These are phyloP conservation scores for Ceratocystis smalleyi DNA, from an alignment of 2,329 filamentous ascomycete genomes.

Conservation along the genomic window DNA sequence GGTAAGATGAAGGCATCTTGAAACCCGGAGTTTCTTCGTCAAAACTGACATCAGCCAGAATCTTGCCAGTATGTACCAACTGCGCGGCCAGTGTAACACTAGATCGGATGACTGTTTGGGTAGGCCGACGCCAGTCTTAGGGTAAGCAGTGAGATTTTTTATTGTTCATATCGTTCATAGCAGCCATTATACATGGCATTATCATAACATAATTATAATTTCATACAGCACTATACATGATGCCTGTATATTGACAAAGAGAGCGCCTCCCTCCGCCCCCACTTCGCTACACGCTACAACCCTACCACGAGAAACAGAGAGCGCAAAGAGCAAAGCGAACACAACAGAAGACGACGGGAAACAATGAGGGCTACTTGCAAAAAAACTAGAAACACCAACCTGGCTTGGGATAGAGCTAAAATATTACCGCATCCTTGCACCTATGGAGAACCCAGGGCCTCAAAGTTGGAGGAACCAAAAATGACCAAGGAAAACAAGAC, in stretches of 20 bases:
- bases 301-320: neutral
- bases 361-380: neutral
- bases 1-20: neutral
- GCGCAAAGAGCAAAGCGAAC: neutral
- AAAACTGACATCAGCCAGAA: neutral
- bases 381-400: neutral
- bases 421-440: constrained; percentile 5
- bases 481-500: neutral
- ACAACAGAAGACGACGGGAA: neutral
- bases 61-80: neutral
- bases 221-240: neutral
- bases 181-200: neutral
- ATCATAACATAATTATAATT: neutral
- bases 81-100: neutral
- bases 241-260: neutral
- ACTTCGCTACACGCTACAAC: neutral
- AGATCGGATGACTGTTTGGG: neutral
- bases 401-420: neutral
- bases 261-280: neutral
- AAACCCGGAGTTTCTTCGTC: neutral
- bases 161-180: neutral
- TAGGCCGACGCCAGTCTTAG: neutral
- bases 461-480: neutral
- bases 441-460: neutral
- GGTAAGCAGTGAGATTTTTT: neutral